A percentile compares a stretch with the other conserved stretches of the same genome.
phyloP scores from a whole-genome alignment of 768 basidiomycete species.

The Lactarius trivialis region DNA sequence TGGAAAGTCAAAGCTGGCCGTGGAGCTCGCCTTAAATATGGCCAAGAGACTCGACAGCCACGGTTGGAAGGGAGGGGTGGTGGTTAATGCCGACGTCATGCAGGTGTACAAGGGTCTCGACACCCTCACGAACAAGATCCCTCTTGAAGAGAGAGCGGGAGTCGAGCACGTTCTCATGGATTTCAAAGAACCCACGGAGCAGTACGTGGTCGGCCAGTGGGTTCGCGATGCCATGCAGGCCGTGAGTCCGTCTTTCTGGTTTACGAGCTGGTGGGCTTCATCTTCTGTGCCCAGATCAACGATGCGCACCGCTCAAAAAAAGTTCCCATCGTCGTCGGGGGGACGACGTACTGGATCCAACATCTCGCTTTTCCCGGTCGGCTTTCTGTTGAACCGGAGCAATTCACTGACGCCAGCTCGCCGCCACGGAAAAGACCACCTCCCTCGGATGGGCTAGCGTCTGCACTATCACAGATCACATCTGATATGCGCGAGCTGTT shows the following conservation, averaged over 20 bases:
- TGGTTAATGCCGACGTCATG: slow-evolving; percentile 98
- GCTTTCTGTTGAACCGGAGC: slow-evolving; percentile 34
- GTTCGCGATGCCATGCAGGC: slow-evolving; percentile 69
- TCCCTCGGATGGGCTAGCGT: slow-evolving; percentile 30
- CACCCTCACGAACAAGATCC: slow-evolving; percentile 90
- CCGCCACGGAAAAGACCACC: slow-evolving; percentile 12
- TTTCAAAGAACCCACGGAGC: slow-evolving; percentile 80
- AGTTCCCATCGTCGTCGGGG: slow-evolving; percentile 88
- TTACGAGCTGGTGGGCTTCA: slow-evolving; percentile 2
- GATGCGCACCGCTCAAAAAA: slow-evolving; percentile 56
- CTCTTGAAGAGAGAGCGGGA: slow-evolving; percentile 65
- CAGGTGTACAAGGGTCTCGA: slow-evolving; percentile 91
- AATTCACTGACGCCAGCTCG: background rate
- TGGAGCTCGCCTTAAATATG: slow-evolving; percentile 72
- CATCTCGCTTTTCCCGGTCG: slow-evolving; percentile 87
- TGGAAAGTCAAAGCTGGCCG: slow-evolving; percentile 88
- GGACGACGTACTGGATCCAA: slow-evolving; percentile 97
- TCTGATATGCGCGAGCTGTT: slow-evolving; percentile 45
- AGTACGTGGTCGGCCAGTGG: slow-evolving; percentile 86
- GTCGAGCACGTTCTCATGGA: slow-evolving; percentile 88
- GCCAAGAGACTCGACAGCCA: slow-evolving; percentile 30
- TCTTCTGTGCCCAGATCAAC: slow-evolving; percentile 49
- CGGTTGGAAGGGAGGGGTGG: slow-evolving; percentile 55
- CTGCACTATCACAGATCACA: slow-evolving; percentile 41
- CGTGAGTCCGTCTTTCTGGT: slow-evolving; percentile 42